A percentile compares a stretch with the other conserved stretches of the same genome.
phyloP scores from a whole-genome alignment of 768 basidiomycete genomes.

The Pisolithus sp. region DNA sequence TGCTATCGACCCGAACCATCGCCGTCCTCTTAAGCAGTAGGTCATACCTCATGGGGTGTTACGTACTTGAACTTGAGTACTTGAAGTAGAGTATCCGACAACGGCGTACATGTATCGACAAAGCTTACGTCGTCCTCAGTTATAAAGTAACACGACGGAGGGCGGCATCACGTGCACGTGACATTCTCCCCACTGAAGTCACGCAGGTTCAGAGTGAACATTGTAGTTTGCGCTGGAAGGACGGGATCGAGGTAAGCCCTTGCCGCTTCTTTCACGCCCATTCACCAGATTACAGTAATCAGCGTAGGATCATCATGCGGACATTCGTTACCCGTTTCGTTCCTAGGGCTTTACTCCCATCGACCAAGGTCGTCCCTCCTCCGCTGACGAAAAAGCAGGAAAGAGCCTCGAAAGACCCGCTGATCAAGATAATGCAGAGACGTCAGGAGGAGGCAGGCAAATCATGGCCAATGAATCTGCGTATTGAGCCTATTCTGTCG shows the following conservation, averaged over 20 bases:
- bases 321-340: constrained; percentile 31
- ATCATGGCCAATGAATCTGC: constrained; percentile 43
- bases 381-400: constrained; percentile 28
- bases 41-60: too few relatives aligned
- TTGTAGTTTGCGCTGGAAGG: neutral
- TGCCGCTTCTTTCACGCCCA: neutral
- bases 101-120: too few relatives aligned
- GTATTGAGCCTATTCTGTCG: constrained; percentile 41
- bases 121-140: too few relatives aligned
- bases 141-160: neutral
- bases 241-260: neutral
- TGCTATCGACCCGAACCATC: too few relatives aligned
- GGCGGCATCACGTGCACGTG: neutral
- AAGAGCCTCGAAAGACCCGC: constrained; percentile 24
- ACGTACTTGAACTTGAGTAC: too few relatives aligned
- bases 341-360: constrained; percentile 26
- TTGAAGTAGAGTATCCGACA: too few relatives aligned
- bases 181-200: neutral
- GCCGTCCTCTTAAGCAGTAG: too few relatives aligned
- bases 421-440: constrained; percentile 38
- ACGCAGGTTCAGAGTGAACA: neutral
- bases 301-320: constrained; percentile 4
- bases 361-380: constrained; percentile 18
- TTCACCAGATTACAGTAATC: neutral
- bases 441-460: constrained; percentile 33